Percentiles rank a stretch among this genome's conserved stretches.
phyloP scores from a whole-genome alignment of 371 early-diverging fungal species.

The Encephalitozoon hellem region DNA sequence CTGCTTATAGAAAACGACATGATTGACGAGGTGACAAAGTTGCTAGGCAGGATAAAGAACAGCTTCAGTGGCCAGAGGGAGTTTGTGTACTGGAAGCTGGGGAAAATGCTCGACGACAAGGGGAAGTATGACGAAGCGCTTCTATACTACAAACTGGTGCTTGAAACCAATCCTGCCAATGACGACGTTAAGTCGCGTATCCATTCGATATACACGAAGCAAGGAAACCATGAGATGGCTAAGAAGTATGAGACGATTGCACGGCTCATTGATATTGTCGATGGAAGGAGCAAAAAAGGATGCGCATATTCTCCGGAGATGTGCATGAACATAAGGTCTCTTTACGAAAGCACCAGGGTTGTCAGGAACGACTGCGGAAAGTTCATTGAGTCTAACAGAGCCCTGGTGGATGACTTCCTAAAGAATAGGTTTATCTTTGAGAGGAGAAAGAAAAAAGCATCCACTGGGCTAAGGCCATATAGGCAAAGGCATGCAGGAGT shows the following conservation, averaged over 20 bases:
- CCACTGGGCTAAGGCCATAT: not conserved
- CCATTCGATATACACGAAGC: slow-evolving; percentile 51
- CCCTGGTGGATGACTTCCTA: slow-evolving; percentile 43
- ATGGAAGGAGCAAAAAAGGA: slow-evolving; percentile 26
- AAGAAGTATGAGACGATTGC: slow-evolving; percentile 45
- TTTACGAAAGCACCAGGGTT: not conserved
- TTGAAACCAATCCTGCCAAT: slow-evolving; percentile 34
- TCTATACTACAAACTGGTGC: slow-evolving; percentile 37
- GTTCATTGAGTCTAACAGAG: not conserved
- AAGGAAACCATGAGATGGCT: slow-evolving; percentile 53
- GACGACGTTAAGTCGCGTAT: slow-evolving; percentile 48
- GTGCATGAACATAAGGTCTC: slow-evolving; percentile 24
- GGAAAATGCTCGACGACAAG: not conserved
- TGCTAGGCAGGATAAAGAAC: slow-evolving; percentile 27
- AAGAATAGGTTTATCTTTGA: slow-evolving; percentile 34
- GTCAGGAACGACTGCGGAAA: not conserved
- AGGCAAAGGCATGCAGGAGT: not conserved
- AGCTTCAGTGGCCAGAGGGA: slow-evolving; percentile 19
- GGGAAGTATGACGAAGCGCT: slow-evolving; percentile 28
- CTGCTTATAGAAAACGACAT: slow-evolving; percentile 1
- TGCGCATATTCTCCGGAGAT: slow-evolving; percentile 29
- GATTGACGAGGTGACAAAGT: not conserved
- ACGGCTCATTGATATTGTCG: slow-evolving; percentile 39
- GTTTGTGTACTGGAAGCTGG: slow-evolving; percentile 5
- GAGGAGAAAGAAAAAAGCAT: not conserved